Conservation (phyloP, 352 stramenopile species). For the Phytopythium chamaehyphon region DNA sequence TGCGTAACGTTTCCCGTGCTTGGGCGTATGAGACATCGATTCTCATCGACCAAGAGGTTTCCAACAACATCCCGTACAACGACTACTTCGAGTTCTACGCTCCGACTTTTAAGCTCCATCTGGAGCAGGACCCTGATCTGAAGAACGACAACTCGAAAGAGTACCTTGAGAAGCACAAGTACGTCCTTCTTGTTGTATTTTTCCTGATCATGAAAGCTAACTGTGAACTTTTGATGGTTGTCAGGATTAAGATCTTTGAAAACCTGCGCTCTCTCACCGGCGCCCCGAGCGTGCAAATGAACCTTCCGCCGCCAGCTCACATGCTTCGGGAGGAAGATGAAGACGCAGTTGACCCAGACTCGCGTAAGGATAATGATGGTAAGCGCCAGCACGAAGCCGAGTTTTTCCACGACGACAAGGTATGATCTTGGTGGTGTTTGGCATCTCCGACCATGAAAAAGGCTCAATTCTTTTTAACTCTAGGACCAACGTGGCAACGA, state of each 20-base stretch:
- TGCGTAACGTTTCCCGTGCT: slow-evolving; percentile 87
- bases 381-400: slow-evolving; percentile 76
- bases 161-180: slow-evolving; percentile 87
- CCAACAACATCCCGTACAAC: slow-evolving; percentile 82
- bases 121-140: slow-evolving; percentile 70
- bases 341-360: slow-evolving; percentile 61
- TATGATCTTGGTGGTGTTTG: slow-evolving; percentile 4
- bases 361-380: slow-evolving; percentile 63
- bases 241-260: slow-evolving; percentile 83
- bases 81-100: slow-evolving; percentile 87
- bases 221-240: too few species aligned
- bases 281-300: slow-evolving; percentile 82
- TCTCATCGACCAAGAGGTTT: slow-evolving; percentile 78
- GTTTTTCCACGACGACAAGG: slow-evolving; percentile 82
- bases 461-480: too few species aligned
- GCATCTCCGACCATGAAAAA: too few species aligned
- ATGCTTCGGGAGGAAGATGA: slow-evolving; percentile 82
- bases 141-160: slow-evolving; percentile 83
- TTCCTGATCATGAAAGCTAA: not conserved
- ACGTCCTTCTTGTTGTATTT: slow-evolving; percentile 11
- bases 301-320: slow-evolving; percentile 51
- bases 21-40: slow-evolving; percentile 98
- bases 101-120: slow-evolving; percentile 81
- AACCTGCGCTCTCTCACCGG: slow-evolving; percentile 68
- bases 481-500: slow-evolving; percentile 58